Base-by-base conservation (phyloP, 2,329 filamentous ascomycete species). In the Sporothrix humicola region DNA sequence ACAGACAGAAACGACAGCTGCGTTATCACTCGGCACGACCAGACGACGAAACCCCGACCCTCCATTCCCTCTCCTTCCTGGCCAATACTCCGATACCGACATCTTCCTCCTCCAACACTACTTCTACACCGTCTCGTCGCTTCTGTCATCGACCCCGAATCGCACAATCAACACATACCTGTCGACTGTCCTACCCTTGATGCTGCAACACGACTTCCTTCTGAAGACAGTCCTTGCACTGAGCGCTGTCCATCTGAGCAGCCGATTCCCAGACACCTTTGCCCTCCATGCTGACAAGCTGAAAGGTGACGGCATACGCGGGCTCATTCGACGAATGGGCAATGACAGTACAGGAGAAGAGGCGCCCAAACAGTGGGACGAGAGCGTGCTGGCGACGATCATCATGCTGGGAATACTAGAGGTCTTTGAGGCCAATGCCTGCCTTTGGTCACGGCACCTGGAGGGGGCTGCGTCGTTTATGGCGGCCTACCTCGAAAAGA, bases 191-290 rank as follows among this genome's bases (percentile, higher is more conserved):
- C 46, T 73, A 31, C 66, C 72, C 10, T 37, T 73, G 56, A 59
- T 69, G 63, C 26, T 73, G 54, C 42, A 73, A 52, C 37, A 61
- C 54, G 63, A 73, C 10, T 68, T 15, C 13, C 81, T 89, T 3
- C 81, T 88, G 13, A 87, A 88, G 73, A 87, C 87, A 17, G 87
- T 89, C 26, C 84, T 88, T 58, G 87, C 87, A 2, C 81, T 88
- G 5, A 85, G 87, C 0, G 85, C 87, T 5, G 81, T 86, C 37
- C 87, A 89, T 77, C 79, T 88, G 6, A 23, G 20, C 9, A 69
- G 63, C 26, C 37, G 56, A 2, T 71, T 46, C 9, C 69, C 69
- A 3, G 69, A 12, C 8, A 2, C 3, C 2, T 71, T 71, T 12
- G 9, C n/a, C 12, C 42, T 50, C 12, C 20, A 52, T 12, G 69